phyloP scores from a whole-genome alignment of 768 basidiomycete genomes.

The Trametes cingulata region DNA sequence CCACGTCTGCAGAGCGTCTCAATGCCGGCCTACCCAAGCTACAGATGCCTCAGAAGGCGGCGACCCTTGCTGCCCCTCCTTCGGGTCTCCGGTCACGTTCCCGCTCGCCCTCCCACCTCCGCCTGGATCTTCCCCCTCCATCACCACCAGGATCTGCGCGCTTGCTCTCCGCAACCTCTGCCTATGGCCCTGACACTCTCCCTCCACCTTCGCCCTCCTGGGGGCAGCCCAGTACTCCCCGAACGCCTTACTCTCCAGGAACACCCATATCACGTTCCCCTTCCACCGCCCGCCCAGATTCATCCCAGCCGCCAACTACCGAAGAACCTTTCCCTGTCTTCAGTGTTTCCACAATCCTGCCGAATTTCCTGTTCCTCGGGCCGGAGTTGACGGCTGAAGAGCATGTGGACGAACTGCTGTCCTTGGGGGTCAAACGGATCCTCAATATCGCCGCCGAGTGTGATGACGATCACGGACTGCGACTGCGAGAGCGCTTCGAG shows the following conservation, averaged over 20 bases:
- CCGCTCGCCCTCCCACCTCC: slow-evolving; percentile 62
- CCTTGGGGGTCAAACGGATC: slow-evolving; percentile 81
- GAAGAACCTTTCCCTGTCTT: slow-evolving; percentile 62
- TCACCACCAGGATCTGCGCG: slow-evolving; percentile 56
- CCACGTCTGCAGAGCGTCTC: slow-evolving; percentile 55
- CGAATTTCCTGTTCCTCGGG: slow-evolving; percentile 87
- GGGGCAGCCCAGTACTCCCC: slow-evolving; percentile 36
- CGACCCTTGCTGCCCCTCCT: slow-evolving; percentile 50
- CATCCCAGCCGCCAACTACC: slow-evolving; percentile 58
- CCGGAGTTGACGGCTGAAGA: slow-evolving; percentile 77
- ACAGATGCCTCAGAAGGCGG: slow-evolving; percentile 57
- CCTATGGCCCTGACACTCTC: slow-evolving; percentile 28
- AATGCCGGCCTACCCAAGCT: slow-evolving; percentile 55
- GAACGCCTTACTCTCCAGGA: slow-evolving; percentile 40
- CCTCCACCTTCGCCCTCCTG: slow-evolving; percentile 35
- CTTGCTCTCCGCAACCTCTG: slow-evolving; percentile 37
- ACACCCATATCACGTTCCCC: slow-evolving; percentile 54
- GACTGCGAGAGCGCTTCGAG: slow-evolving; percentile 70
- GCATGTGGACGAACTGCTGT: slow-evolving; percentile 73
- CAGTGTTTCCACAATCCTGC: slow-evolving; percentile 87
- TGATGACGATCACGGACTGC: slow-evolving; percentile 77
- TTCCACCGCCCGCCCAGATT: slow-evolving; percentile 62
- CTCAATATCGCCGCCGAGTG: slow-evolving; percentile 92
- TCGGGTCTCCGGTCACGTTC: slow-evolving; percentile 31
- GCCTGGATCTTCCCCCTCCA: slow-evolving; percentile 58